Base-by-base conservation (phyloP, 371 early-diverging fungal genomes). In the Gilbertella persicaria region DNA sequence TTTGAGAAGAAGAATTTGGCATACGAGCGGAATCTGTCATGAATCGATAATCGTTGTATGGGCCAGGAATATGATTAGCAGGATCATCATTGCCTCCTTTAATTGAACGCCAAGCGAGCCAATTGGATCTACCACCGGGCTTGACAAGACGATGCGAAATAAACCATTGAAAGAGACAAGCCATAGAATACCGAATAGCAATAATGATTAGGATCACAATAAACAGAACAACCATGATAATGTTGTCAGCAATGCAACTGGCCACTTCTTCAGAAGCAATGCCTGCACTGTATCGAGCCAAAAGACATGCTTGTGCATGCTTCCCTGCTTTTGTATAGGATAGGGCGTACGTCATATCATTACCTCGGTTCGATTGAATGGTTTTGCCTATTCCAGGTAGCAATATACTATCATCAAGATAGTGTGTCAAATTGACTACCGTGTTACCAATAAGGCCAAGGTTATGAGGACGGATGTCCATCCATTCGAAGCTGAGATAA, bases 131-230 rank as follows among this genome's bases (percentile, higher is more conserved):
- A 26, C 77, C 77, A 12, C 77, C 77, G 0, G 77, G 77, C 30
- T 74, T 75, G 19, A 69, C 71, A 29, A 80, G 44, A 25, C 64
- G 50, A 42, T 63, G 52, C 7, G 68, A 38, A 33, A 79, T 69
- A 20, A 79, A 59, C 85, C 86, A 82, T 40, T 80, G 79, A 67
- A 86, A 88, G 9, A 79, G 51, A 10, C 75, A 48, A 9, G 87
- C 87, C 55, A 87, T 74, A 0, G 79, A 57, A 50, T 85, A 87
- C 7, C 80, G 78, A 4, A 74, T 60, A 16, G 66, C 58, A 20
- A 80, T 71, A 8, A 80, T 63, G 9, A 61, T 62, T 9, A 75
- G 46, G 47, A 80, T 76, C 7, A 78, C 67, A 12, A 64, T 58
- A 38, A 80, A 60, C 68, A 71, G 69, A 9, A 70, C 28, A n/a